Evolutionary conservation across 2,329 filamentous ascomycete species (phyloP).

Genomic region (Pezicula neosporulosa): DNA sequence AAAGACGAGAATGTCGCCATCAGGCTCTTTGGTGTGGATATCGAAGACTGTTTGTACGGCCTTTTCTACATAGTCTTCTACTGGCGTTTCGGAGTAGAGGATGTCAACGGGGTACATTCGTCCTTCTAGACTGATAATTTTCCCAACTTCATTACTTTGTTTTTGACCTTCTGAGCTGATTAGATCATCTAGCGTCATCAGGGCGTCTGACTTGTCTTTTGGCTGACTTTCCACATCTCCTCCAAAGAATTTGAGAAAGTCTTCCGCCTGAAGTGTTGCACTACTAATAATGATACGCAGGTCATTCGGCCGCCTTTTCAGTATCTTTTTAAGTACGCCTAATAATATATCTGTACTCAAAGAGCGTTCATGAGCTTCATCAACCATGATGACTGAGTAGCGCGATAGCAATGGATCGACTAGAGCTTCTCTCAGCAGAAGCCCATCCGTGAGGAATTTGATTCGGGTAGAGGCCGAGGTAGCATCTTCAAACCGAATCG

Average conservation of each 20-base stretch:
- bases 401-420: constrained; percentile 87
- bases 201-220: constrained; percentile 28
- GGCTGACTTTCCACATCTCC: constrained; percentile 30
- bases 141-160: constrained; percentile 34
- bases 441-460: constrained; percentile 92
- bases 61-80: constrained; percentile 83
- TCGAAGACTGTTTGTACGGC: constrained; percentile 81
- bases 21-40: constrained; percentile 76
- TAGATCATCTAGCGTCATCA: constrained; percentile 31
- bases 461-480: constrained; percentile 83
- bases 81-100: constrained; percentile 73
- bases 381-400: constrained; percentile 96
- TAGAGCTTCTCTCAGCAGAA: constrained; percentile 86
- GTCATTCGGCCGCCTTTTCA: constrained; percentile 68
- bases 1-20: constrained; percentile 88
- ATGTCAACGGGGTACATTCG: constrained; percentile 86
- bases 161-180: constrained; percentile 20
- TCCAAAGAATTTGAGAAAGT: constrained; percentile 76
- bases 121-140: constrained; percentile 82
- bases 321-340: constrained; percentile 87
- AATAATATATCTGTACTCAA: constrained; percentile 89
- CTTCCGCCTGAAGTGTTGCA: constrained; percentile 86
- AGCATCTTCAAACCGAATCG: constrained; percentile 87
- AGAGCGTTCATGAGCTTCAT: constrained; percentile 93
- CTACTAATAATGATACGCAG: constrained; percentile 88